Conservation (phyloP, 2,329 filamentous ascomycete species). For the Botrytis byssoidea region DNA sequence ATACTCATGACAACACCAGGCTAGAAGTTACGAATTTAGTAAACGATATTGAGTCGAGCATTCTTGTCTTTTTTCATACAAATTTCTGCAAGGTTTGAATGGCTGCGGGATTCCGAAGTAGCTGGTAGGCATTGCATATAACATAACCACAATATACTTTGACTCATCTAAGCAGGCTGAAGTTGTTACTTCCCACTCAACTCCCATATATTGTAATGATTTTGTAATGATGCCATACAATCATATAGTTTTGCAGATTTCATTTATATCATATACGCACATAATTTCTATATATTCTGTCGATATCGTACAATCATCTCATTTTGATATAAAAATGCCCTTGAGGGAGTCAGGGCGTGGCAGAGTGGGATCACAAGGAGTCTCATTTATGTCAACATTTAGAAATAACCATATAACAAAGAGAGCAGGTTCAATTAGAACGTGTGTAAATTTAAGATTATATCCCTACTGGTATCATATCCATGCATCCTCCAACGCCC, state of each 20-base stretch:
- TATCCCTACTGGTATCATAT: not conserved
- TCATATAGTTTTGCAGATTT: not conserved
- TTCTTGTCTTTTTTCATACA: not conserved
- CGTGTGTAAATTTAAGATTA: not conserved
- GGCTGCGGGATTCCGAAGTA: not conserved
- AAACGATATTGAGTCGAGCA: not conserved
- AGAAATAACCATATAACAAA: not conserved
- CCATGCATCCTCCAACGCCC: not conserved
- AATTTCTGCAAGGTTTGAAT: not conserved
- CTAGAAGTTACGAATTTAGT: not conserved
- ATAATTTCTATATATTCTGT: not conserved
- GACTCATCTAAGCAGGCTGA: not conserved
- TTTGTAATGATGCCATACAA: not conserved
- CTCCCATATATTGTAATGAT: not conserved
- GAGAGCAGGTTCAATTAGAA: not conserved
- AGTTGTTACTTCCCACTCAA: not conserved
- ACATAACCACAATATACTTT: not conserved
- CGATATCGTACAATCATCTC: not conserved
- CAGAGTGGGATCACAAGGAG: not conserved
- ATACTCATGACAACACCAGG: conserved; percentile 27
- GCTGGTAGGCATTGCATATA: not conserved
- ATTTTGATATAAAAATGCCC: not conserved
- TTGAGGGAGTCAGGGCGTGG: not conserved
- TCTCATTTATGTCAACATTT: not conserved
- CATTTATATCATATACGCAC: not conserved